Conservation (phyloP, 2,329 filamentous ascomycete species). For the Neofusicoccum kwambonambiense region DNA sequence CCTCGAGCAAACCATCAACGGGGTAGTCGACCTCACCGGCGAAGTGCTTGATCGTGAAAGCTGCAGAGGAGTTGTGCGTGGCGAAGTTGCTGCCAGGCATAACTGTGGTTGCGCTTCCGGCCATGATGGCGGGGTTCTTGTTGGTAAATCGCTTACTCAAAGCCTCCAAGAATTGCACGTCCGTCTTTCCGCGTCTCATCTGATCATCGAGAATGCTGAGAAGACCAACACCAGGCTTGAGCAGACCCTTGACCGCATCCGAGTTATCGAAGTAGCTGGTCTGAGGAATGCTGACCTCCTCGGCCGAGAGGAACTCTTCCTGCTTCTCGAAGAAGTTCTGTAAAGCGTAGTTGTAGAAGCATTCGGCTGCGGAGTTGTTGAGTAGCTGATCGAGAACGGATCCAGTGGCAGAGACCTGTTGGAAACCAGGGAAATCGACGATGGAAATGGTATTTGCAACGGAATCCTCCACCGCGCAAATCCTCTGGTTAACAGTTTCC, state of each 20-base stretch:
- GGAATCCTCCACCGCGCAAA: conserved; percentile 82
- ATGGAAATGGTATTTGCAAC: conserved; percentile 93
- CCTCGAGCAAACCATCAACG: conserved; percentile 81
- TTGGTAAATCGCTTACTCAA: conserved; percentile 89
- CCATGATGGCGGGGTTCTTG: conserved; percentile 86
- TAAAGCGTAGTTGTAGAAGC: conserved; percentile 86
- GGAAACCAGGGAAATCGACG: conserved; percentile 94
- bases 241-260: conserved; percentile 84
- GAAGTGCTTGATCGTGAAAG: conserved; percentile 92
- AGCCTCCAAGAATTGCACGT: conserved; percentile 87
- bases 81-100: conserved; percentile 87
- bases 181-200: conserved; percentile 81
- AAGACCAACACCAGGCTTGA: conserved; percentile 90
- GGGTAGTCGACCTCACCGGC: conserved; percentile 96
- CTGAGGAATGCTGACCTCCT: conserved; percentile 84
- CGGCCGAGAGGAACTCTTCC: conserved; percentile 87
- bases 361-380: conserved; percentile 90
- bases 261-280: conserved; percentile 99
- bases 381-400: conserved; percentile 89
- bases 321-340: conserved; percentile 96
- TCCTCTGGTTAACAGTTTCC: conserved; percentile 84
- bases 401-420: conserved; percentile 77
- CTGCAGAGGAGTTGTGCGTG: conserved; percentile 74
- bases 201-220: conserved; percentile 96
- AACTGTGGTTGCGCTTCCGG: conserved; percentile 70